Percentiles rank a stretch among this genome's conserved stretches.
Conservation (phyloP, 2,329 filamentous ascomycete genomes). For the Teratosphaeria nubilosa region DNA sequence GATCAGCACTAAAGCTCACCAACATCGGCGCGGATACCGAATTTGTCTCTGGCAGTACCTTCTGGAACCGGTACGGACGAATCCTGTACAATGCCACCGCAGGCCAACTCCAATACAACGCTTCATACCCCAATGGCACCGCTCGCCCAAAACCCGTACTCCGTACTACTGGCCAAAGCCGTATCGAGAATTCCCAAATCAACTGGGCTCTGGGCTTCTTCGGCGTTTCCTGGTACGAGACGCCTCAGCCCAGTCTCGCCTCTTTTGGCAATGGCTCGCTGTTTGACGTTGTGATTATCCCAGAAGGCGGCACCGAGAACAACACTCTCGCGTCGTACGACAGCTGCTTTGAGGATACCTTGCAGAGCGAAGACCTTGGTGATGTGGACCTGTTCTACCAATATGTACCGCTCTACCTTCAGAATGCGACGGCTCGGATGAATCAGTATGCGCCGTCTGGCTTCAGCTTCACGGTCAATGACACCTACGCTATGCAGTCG, state of each 20-base stretch:
- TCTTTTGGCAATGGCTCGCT: conserved; percentile 30
- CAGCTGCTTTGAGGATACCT: conserved; percentile 33
- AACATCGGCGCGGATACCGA: conserved; percentile 42
- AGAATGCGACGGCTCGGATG: conserved; percentile 36
- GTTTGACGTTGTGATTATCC: conserved; percentile 42
- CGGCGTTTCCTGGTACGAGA: conserved; percentile 34
- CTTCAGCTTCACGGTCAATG: conserved; percentile 40
- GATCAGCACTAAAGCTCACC: conserved; percentile 25
- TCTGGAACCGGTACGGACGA: conserved; percentile 36
- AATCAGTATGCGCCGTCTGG: conserved; percentile 37
- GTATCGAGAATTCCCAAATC: conserved; percentile 47
- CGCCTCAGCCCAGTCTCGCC: conserved; percentile 29
- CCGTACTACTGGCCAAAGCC: conserved; percentile 44
- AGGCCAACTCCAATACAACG: conserved; percentile 41
- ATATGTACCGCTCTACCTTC: conserved; percentile 40
- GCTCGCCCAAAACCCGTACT: conserved; percentile 40
- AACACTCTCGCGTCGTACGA: conserved; percentile 45
- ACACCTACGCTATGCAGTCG: conserved; percentile 40
- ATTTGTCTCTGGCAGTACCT: conserved; percentile 36
- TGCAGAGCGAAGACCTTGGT: conserved; percentile 29
- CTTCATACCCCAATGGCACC: conserved; percentile 39
- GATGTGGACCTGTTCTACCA: conserved; percentile 32
- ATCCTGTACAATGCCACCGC: conserved; percentile 41
- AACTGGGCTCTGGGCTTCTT: conserved; percentile 46
- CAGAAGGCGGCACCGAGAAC: conserved; percentile 41